Conservation (phyloP, 805 yeast genomes). For the Saccharomyces paradoxus region DNA sequence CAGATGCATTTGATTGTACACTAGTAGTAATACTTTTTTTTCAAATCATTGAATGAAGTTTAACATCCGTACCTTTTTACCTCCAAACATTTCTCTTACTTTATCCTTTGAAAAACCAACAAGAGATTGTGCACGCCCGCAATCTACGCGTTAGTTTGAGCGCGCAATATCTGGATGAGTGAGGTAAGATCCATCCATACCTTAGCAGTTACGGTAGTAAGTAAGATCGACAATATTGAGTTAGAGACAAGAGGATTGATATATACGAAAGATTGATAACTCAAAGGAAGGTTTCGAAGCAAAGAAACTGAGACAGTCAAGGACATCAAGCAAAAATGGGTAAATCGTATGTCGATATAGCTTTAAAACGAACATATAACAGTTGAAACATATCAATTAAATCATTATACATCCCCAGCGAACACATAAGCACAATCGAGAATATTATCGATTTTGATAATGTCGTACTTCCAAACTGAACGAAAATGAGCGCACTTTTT, state of each 20-base stretch:
- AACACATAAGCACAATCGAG: background rate
- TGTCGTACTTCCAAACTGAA: background rate
- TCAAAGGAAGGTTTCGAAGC: background rate
- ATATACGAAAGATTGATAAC: background rate
- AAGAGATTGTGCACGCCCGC: background rate
- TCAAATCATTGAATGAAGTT: background rate
- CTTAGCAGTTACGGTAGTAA: background rate
- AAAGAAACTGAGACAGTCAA: constrained; percentile 16
- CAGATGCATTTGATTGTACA: too few species aligned
- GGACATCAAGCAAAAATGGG: constrained; percentile 33
- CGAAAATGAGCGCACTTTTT: background rate
- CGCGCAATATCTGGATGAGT: background rate
- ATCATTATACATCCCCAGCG: background rate
- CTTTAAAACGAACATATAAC: background rate
- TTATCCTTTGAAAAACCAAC: background rate
- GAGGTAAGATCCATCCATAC: background rate
- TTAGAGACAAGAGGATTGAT: background rate
- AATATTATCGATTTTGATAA: background rate
- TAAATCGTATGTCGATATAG: constrained; percentile 31
- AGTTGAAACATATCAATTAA: background rate
- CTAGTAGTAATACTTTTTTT: background rate
- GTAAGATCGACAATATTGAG: background rate
- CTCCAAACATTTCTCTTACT: background rate
- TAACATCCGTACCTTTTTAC: background rate
- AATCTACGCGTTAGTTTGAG: too few species aligned